Base-by-base conservation (phyloP, 768 basidiomycete species). In the Amylocystis lapponica region DNA sequence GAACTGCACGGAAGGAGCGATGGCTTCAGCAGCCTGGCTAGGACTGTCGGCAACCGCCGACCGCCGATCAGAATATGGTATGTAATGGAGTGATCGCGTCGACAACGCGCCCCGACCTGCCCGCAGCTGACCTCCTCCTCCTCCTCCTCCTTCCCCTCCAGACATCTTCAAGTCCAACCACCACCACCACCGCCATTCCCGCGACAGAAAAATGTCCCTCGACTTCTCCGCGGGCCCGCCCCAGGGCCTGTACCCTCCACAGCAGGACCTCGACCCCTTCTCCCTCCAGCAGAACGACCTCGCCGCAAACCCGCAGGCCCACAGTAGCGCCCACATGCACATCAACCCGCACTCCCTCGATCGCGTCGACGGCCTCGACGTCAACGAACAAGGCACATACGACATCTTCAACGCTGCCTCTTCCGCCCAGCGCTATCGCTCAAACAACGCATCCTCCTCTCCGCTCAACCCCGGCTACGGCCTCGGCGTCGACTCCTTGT, bases 381-480 rank as follows among this genome's bases (percentile, higher is more conserved):
- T 69, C 50, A 49, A 70, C 38, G 82, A 85, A 53, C 79, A 82
- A 47, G 54, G 73, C 11, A 63, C 65, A 48, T 88, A 85, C 63
- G 78, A 83, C 60, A 61, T 87, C 39, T 86, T 85, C 63, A 68
- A 74, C 44, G 69, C 67, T 59, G 67, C 71, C 36, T 58, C 45
- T 48, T 62, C 66, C 38, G 73, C 76, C 34, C 69, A 76, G 46
- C 78, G 83, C 54, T 86, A 86, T 65, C 78, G 81, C 47, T 70
- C 79, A 33, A 83, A 83, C 67, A 79, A 80, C 25, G 81, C 83
- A 39, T 83, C 83, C 0, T 79, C 81, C 19, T 79, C 81, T 6
- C 82, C 81, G n/a, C 68, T 83, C 9, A 73, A 68, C n/a, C 75
- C 74, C 34, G 63, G 60, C 48, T 83, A 79, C 57, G 61, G 60